Conservation (phyloP, 2,329 filamentous ascomycete genomes). For the Pestalotiopsis fici region DNA sequence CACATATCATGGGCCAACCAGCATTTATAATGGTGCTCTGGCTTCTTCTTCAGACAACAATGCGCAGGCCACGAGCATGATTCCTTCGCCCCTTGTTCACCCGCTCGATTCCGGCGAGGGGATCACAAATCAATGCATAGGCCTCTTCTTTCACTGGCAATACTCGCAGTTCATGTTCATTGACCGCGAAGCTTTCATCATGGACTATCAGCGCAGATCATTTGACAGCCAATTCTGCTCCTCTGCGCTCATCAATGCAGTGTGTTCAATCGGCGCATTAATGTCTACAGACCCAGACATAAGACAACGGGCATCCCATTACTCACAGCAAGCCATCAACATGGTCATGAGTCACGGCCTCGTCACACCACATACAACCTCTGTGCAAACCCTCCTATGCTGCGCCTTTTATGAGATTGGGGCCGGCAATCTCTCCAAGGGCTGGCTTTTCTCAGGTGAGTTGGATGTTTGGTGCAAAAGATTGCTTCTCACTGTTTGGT, state of each 20-base stretch:
- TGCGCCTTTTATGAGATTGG: constrained; percentile 16
- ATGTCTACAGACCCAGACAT: constrained; percentile 9
- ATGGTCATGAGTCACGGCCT: constrained; percentile 10
- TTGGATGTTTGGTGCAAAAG: background rate
- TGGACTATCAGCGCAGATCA: constrained; percentile 10
- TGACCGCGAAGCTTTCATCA: constrained; percentile 17
- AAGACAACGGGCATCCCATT: constrained; percentile 4
- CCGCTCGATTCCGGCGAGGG: background rate
- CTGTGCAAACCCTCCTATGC: constrained; percentile 13
- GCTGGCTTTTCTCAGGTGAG: constrained; percentile 16
- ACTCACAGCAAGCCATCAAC: constrained; percentile 3
- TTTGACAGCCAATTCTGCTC: constrained; percentile 12
- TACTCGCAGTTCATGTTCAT: constrained; percentile 16
- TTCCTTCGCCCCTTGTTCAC: background rate
- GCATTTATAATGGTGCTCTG: constrained; percentile 4
- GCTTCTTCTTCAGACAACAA: background rate
- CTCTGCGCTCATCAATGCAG: constrained; percentile 10
- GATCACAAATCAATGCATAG: constrained; percentile 12
- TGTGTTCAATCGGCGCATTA: constrained; percentile 15
- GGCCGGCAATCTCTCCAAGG: constrained; percentile 13
- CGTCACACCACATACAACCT: constrained; percentile 4
- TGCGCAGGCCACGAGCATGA: background rate
- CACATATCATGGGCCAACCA: constrained; percentile 10
- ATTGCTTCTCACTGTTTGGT: background rate
- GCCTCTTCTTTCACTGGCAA: constrained; percentile 18